Percentiles rank a stretch among this genome's conserved stretches.
These are phyloP conservation scores for Trichoderma reesei DNA, from an alignment of 495 filamentous ascomycete species.

Conservation along the genomic window DNA sequence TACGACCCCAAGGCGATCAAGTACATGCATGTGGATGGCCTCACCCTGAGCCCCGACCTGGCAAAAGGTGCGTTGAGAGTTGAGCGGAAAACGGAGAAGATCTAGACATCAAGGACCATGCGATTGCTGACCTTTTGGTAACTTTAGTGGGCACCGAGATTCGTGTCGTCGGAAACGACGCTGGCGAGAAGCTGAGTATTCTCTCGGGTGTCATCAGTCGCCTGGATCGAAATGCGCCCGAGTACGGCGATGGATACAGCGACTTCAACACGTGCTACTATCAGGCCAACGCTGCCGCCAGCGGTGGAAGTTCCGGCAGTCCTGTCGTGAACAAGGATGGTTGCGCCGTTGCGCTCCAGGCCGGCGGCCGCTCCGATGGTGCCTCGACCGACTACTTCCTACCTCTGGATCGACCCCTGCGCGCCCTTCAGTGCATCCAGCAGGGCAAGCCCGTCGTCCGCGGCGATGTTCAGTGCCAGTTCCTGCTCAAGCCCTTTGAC, in stretches of 20 bases:
- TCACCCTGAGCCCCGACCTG: conserved; percentile 77
- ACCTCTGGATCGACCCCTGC: conserved; percentile 76
- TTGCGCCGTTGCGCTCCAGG: conserved; percentile 85
- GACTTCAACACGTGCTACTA: conserved; percentile 99
- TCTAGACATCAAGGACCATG: not conserved
- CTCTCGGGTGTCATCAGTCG: conserved; percentile 95
- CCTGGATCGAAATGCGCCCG: conserved; percentile 89
- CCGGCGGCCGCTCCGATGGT: conserved; percentile 84
- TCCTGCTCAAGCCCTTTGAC: conserved; percentile 93
- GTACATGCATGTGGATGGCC: conserved; percentile 79
- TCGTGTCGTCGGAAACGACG: conserved; percentile 95
- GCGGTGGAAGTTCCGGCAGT: conserved; percentile 91
- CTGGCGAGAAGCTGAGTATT: conserved; percentile 97
- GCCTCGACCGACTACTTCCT: conserved; percentile 98
- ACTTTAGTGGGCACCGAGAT: conserved; percentile 75
- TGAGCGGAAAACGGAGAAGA: not conserved
- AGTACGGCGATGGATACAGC: conserved; percentile 97
- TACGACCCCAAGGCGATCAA: conserved; percentile 94
- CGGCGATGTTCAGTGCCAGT: conserved; percentile 97
- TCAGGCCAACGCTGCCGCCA: conserved; percentile 92
- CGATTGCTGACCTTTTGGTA: conserved; percentile 10
- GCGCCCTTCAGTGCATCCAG: conserved; percentile 79
- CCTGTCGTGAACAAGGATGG: conserved; percentile 95
- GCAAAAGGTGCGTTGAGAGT: conserved; percentile 41
- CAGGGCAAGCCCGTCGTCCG: conserved; percentile 62